These are phyloP conservation scores for Circinella umbellata DNA, from an alignment of 371 early-diverging fungal genomes.

Conservation along the genomic window DNA sequence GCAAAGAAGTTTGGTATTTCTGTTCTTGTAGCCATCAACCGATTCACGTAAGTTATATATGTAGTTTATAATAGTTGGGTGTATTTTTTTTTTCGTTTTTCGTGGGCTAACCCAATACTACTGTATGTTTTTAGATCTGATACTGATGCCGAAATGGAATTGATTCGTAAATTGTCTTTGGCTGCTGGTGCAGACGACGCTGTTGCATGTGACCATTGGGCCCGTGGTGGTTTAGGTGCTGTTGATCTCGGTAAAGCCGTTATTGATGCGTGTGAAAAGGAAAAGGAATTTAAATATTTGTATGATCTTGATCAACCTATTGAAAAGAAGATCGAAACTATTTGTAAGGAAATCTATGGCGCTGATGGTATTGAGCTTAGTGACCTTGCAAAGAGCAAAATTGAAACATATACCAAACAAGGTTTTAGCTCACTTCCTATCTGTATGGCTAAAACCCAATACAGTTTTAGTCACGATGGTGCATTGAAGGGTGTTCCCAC, in stretches of 20 bases:
- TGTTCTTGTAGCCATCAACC: slow-evolving; percentile 94
- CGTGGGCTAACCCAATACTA: too few species aligned
- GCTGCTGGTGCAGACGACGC: slow-evolving; percentile 91
- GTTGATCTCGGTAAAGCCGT: slow-evolving; percentile 88
- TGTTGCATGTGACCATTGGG: slow-evolving; percentile 90
- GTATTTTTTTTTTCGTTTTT: background rate
- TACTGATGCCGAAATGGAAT: slow-evolving; percentile 84
- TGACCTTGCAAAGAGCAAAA: slow-evolving; percentile 82
- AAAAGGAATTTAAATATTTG: slow-evolving; percentile 77
- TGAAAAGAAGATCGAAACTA: slow-evolving; percentile 88
- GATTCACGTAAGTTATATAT: slow-evolving; percentile 63
- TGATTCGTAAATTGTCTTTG: slow-evolving; percentile 73
- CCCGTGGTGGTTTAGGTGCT: slow-evolving; percentile 92
- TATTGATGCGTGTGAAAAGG: slow-evolving; percentile 72
- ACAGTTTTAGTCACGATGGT: slow-evolving; percentile 90
- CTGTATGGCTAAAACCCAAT: slow-evolving; percentile 98
- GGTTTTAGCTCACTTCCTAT: slow-evolving; percentile 89
- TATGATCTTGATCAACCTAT: slow-evolving; percentile 81
- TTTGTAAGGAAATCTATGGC: slow-evolving; percentile 93
- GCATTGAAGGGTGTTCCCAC: slow-evolving; percentile 91
- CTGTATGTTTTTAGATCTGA: slow-evolving; percentile 59
- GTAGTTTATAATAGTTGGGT: background rate
- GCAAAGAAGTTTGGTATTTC: slow-evolving; percentile 89
- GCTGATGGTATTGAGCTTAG: slow-evolving; percentile 88
- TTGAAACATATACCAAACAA: slow-evolving; percentile 80